Conservation (phyloP, 2,329 filamentous ascomycete genomes). For the Trichoderma asperellum region DNA sequence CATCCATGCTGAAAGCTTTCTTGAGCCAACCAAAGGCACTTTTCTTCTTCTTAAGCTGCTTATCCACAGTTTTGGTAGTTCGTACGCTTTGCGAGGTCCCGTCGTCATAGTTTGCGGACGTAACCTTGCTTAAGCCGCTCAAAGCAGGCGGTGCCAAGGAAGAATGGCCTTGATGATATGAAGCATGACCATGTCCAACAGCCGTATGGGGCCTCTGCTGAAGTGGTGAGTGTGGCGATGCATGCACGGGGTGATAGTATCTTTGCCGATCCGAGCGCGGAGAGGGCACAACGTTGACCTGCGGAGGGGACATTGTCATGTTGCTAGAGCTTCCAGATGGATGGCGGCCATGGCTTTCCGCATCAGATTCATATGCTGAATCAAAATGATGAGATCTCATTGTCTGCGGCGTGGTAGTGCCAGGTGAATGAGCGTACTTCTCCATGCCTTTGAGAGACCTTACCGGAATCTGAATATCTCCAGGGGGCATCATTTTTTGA, state of each 20-base stretch:
- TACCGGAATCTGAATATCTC: constrained; percentile 59
- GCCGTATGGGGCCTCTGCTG: constrained; percentile 63
- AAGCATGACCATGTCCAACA: constrained; percentile 36
- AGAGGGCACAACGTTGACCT: constrained; percentile 38
- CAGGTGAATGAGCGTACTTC: constrained; percentile 36
- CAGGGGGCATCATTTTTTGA: constrained; percentile 55
- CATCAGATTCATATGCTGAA: constrained; percentile 54
- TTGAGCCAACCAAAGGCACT: constrained; percentile 71
- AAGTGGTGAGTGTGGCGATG: constrained; percentile 65
- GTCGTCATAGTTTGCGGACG: constrained; percentile 51
- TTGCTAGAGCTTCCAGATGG: constrained; percentile 43
- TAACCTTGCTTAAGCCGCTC: constrained; percentile 62
- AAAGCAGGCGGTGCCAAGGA: constrained; percentile 46
- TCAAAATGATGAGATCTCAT: constrained; percentile 44
- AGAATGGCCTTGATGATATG: constrained; percentile 35
- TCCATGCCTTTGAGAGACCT: constrained; percentile 32
- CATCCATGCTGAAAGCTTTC: constrained; percentile 67
- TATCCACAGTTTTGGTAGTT: constrained; percentile 40
- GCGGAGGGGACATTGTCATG: constrained; percentile 34
- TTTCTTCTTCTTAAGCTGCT: constrained; percentile 65
- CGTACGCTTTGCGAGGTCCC: constrained; percentile 37
- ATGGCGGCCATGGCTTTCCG: constrained; percentile 45
- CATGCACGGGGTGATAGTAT: constrained; percentile 64
- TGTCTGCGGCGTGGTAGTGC: constrained; percentile 41
- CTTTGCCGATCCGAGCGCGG: constrained; percentile 50